Evolutionary conservation across 2,329 filamentous ascomycete genomes (phyloP), one percentile per base, ranked within the genome.

Genomic region (Didymosphaeria variabile): DNA sequence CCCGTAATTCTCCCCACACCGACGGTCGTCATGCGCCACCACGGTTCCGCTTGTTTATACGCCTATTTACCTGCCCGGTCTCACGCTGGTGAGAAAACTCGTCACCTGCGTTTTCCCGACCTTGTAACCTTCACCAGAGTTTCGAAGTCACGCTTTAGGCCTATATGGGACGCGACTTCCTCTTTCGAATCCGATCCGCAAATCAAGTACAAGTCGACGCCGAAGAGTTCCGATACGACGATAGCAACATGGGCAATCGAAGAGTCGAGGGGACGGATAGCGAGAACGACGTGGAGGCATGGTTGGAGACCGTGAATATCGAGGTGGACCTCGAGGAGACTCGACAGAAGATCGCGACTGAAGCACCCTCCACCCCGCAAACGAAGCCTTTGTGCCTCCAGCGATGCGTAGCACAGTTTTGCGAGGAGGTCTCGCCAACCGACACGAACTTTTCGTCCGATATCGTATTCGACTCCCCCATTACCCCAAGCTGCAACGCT

Each of bases 401-500:
- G 5, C 29, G 6, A 12, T 17, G 58, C 8, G 42, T 10, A 12
- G 19, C 19, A 21, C 42, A 45, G 42, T 7, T 45, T 21, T 45
- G 19, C 8, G 57, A 66, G 1, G 60, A 67, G 4, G 12, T 62
- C 2, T 75, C 72, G 26, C 72, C 72, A 8, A 74, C 72, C 1
- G 60, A 72, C 19, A 72, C 72, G 0, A 61, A 55, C 3, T 74
- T 73, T 55, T 72, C 71, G 0, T 47, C 53, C 7, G 15, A 55
- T n/a, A 64, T 57, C 23, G 53, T 75, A 44, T 75, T 74, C 63
- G 70, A 72, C 45, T 51, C 46, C 15, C 21, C 36, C 9, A 12
- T 42, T 10, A 13, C 17, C 21, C 12, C 32, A 34, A 19, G 23
- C 40, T 23, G 3, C 36, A 17, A 5, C 26, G n/a, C 5, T 31